Base-by-base conservation (phyloP, 192 early-diverging fungal species). In the Entrophospora sp. region DNA sequence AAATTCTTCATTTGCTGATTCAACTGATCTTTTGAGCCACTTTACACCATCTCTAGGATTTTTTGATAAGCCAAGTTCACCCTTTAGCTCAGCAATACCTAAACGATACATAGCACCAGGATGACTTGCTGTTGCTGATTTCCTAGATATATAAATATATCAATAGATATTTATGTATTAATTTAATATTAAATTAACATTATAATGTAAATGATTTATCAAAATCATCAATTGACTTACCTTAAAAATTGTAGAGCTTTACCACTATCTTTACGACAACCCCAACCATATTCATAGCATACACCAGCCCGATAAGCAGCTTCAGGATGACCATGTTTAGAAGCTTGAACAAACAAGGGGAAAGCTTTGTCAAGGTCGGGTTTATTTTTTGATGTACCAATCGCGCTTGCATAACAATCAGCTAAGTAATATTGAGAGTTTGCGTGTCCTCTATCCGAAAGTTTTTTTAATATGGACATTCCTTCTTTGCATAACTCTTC, bases 361-460 rank as follows among this genome's bases (percentile, higher is more conserved):
- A 86, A 83, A 6, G 83, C 81, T 55, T 87, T 88, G n/a, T 85
- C 81, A 61, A 85, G 83, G 42, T 89, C 89, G 12, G 79, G 77
- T 32, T 79, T 77, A 35, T 79, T 74, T 51, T 83, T 82, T 59
- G 77, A 75, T 48, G 77, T 78, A 31, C 77, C 72, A 22, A 88
- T 69, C 13, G 87, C 89, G 35, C 78, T 79, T 44, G 84, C 83
- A 69, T 83, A 85, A 37, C 84, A 76, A 46, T 87, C 82, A 14
- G 82, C 89, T 5, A 90, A 71, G 38, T 82, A 77, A 57, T 84
- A 79, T 57, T 87, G 85, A 8, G 87, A 84, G 52, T 89, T 83
- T 8, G 82, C 73, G 71, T 84, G 81, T 10, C 84, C 85, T 22
- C 70, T 64, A 20, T 66, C 75, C 25, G 79, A 73, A 25, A 89